Percentiles rank a stretch among this genome's conserved stretches.
Conservation (phyloP, 2,329 filamentous ascomycete genomes). For the Rhynchosporium secalis region DNA sequence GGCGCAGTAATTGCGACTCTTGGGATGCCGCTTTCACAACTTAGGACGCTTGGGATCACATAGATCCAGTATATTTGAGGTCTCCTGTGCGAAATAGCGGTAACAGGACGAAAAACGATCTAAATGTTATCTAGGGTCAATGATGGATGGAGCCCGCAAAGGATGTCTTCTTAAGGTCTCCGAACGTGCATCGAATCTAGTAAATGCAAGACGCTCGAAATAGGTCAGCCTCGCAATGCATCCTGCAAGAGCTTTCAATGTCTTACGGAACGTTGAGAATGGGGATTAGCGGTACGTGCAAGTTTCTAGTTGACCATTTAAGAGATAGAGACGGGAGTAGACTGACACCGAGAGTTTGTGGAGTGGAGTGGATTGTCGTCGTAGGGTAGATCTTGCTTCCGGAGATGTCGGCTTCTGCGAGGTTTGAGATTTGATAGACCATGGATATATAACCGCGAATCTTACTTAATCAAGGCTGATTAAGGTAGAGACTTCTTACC, state of each 20-base stretch:
- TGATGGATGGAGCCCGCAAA: neutral
- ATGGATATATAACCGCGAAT: neutral
- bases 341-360: neutral
- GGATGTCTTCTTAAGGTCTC: too few relatives aligned
- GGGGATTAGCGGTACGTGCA: neutral
- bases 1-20: constrained; percentile 9
- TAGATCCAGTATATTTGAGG: neutral
- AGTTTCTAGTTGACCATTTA: constrained; percentile 4
- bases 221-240: constrained; percentile 18
- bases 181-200: neutral
- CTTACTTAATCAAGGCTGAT: too few relatives aligned
- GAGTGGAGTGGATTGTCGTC: constrained; percentile 1
- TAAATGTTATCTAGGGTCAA: too few relatives aligned
- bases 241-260: constrained; percentile 17
- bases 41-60: neutral
- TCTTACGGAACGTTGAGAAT: neutral
- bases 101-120: neutral
- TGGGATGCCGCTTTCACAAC: neutral
- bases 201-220: constrained; percentile 21
- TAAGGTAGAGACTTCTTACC: too few relatives aligned
- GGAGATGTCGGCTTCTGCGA: neutral
- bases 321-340: neutral
- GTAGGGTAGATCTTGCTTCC: constrained; percentile 6
- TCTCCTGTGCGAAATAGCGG: neutral
- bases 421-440: neutral